Evolutionary conservation across 495 filamentous ascomycete species (phyloP).

Genomic region (Pyrenopolyporus hunteri): DNA sequence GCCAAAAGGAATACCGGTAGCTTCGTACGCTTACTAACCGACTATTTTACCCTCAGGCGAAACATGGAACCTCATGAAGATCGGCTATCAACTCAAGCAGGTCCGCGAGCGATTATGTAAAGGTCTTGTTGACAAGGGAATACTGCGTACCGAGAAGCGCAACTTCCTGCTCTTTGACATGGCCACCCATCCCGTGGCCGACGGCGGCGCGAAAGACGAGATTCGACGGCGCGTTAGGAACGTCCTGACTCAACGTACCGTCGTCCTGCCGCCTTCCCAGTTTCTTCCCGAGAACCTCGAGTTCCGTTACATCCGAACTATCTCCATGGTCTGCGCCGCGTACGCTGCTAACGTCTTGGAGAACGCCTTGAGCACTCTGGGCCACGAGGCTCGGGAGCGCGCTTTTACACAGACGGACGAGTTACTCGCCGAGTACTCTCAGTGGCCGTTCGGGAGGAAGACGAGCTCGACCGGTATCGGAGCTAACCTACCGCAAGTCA

Average conservation of each 20-base stretch:
- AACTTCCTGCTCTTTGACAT: slow-evolving; percentile 99
- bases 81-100: slow-evolving; percentile 99
- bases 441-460: slow-evolving; percentile 91
- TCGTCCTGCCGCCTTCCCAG: slow-evolving; percentile 79
- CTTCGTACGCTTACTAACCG: slow-evolving; percentile 38
- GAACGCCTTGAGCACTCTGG: slow-evolving; percentile 91
- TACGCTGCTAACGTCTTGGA: slow-evolving; percentile 98
- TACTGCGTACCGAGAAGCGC: slow-evolving; percentile 96
- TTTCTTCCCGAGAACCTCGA: slow-evolving; percentile 94
- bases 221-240: slow-evolving; percentile 90
- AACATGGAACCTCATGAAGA: slow-evolving; percentile 99
- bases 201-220: slow-evolving; percentile 96
- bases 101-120: slow-evolving; percentile 97
- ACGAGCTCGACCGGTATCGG: slow-evolving; percentile 80
- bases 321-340: slow-evolving; percentile 95
- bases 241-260: slow-evolving; percentile 89
- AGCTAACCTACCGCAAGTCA: slow-evolving; percentile 90
- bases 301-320: slow-evolving; percentile 87
- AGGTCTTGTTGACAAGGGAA: slow-evolving; percentile 98
- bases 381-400: slow-evolving; percentile 90
- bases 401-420: slow-evolving; percentile 98
- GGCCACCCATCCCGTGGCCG: slow-evolving; percentile 98
- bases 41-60: slow-evolving; percentile 67
- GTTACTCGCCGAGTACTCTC: slow-evolving; percentile 90
- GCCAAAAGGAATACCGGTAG: too few relatives aligned